These are phyloP conservation scores for Saccharomycopsis amapae DNA, from an alignment of 805 yeast genomes.

Conservation along the genomic window DNA sequence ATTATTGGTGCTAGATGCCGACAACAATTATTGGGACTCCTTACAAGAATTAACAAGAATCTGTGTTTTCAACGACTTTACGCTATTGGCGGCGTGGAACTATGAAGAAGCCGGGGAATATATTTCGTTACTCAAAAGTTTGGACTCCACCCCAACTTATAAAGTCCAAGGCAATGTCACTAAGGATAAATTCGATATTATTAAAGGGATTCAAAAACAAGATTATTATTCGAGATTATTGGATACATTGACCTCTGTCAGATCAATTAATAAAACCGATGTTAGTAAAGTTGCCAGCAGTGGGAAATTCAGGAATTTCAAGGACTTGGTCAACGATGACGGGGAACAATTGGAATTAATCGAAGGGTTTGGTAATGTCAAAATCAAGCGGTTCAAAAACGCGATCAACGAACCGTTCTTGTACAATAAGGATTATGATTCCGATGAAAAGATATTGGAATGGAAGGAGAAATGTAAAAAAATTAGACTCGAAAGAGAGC, in stretches of 20 bases:
- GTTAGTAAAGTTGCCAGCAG: constrained; percentile 45
- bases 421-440: constrained; percentile 33
- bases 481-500: constrained; percentile 23
- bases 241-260: constrained; percentile 39
- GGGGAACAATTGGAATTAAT: constrained; percentile 28
- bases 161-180: background rate
- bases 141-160: constrained; percentile 12
- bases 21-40: constrained; percentile 38
- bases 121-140: constrained; percentile 11
- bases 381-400: constrained; percentile 33
- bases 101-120: constrained; percentile 42
- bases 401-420: constrained; percentile 46
- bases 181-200: constrained; percentile 28
- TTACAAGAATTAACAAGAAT: constrained; percentile 34
- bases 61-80: constrained; percentile 36
- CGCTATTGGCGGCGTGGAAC: constrained; percentile 36
- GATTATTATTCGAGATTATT: constrained; percentile 40
- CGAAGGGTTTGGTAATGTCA: constrained; percentile 44
- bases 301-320: constrained; percentile 33
- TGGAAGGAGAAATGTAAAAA: constrained; percentile 20
- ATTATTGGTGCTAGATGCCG: constrained; percentile 25
- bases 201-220: constrained; percentile 38
- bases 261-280: constrained; percentile 47
- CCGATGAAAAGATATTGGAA: background rate
- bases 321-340: constrained; percentile 16